Conservation (phyloP, 2,329 filamentous ascomycete species). For the Trichoderma cornu-damae region DNA sequence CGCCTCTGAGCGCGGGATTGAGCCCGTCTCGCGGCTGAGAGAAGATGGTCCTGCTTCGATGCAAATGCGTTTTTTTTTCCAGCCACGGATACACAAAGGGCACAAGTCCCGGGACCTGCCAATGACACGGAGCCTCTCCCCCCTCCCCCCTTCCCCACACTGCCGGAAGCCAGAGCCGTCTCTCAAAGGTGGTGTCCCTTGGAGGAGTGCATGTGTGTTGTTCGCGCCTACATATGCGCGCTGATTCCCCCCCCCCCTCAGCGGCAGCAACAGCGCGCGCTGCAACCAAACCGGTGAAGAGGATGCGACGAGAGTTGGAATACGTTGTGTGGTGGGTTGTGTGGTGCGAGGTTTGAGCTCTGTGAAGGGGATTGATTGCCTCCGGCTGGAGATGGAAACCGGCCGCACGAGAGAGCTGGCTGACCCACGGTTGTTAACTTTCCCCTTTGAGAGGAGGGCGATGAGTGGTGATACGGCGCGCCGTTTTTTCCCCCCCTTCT, state of each 20-base stretch:
- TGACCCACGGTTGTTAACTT: background rate
- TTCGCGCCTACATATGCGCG: slow-evolving; percentile 14
- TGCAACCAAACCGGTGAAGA: slow-evolving; percentile 15
- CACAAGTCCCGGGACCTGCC: background rate
- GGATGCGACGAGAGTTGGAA: slow-evolving; percentile 1
- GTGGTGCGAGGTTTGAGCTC: background rate
- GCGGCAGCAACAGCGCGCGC: slow-evolving; percentile 5
- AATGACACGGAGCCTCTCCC: slow-evolving; percentile 1
- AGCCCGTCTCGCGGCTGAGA: background rate
- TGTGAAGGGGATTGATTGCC: background rate
- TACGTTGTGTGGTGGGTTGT: background rate
- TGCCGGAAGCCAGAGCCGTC: background rate
- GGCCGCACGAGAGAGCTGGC: background rate
- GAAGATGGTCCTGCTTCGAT: background rate
- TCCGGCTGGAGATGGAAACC: background rate
- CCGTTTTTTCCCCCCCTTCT: background rate
- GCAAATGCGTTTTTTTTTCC: background rate
- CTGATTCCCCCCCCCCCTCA: slow-evolving; percentile 15
- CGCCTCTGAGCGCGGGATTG: background rate
- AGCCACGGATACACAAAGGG: background rate
- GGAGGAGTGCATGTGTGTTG: slow-evolving; percentile 16
- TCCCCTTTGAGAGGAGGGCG: background rate
- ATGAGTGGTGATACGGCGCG: background rate
- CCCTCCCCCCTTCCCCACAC: background rate
- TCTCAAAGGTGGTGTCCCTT: slow-evolving; percentile 9